phyloP scores from a whole-genome alignment of 1,284 basidiomycete species.

The Moniliella sp. region DNA sequence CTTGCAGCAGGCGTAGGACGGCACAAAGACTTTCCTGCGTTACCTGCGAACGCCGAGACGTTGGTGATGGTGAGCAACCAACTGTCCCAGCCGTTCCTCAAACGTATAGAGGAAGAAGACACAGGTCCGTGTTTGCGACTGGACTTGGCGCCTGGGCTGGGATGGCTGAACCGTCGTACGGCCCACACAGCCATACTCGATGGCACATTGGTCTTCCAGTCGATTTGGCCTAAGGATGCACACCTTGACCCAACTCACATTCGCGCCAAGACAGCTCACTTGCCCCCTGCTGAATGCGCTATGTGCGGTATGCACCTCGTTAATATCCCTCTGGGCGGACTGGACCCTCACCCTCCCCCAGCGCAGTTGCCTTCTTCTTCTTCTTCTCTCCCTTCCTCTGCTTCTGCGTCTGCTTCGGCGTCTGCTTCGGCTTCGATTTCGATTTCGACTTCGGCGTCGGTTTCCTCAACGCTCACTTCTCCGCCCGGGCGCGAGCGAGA shows the following conservation, averaged over 20 bases:
- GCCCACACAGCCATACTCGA: slow-evolving; percentile 64
- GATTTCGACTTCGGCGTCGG: no score
- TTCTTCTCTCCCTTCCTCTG: no score
- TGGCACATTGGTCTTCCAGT: slow-evolving; percentile 72
- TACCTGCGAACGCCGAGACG: slow-evolving; percentile 34
- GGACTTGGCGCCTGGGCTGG: slow-evolving; percentile 76
- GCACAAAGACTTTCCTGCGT: slow-evolving; percentile 44
- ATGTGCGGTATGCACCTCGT: slow-evolving; percentile 23
- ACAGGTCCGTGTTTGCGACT: slow-evolving; percentile 79
- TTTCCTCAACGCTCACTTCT: no score
- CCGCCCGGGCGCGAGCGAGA: no score
- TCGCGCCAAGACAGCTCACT: slow-evolving; percentile 11
- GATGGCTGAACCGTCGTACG: slow-evolving; percentile 72
- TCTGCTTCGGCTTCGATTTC: no score
- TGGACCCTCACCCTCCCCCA: no score
- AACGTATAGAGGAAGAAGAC: slow-evolving; percentile 62
- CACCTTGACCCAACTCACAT: slow-evolving; percentile 15
- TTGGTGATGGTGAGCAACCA: slow-evolving; percentile 28
- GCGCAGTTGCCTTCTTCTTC: no score
- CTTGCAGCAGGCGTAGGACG: slow-evolving; percentile 40
- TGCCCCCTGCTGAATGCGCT: slow-evolving; percentile 22
- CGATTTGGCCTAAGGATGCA: slow-evolving; percentile 42
- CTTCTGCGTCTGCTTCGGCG: no score
- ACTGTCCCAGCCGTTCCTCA: slow-evolving; percentile 55
- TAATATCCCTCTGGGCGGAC: slow-evolving; percentile 19